These are phyloP conservation scores for Panellus pusillus DNA, from an alignment of 768 basidiomycete species.

Conservation along the genomic window DNA sequence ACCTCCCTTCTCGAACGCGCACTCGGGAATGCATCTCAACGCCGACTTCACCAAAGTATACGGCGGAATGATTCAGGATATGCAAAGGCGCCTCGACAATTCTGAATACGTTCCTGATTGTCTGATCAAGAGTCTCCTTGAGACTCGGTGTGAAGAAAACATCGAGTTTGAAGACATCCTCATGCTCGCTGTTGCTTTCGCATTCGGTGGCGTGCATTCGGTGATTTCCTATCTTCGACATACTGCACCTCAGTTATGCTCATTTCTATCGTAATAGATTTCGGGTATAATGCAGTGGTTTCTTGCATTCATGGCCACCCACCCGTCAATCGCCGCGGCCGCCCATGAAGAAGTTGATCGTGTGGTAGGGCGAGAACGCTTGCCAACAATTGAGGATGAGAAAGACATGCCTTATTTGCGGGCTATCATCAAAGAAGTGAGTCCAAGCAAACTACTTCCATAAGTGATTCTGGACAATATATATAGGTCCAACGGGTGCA, in stretches of 20 bases:
- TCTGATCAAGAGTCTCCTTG: slow-evolving; percentile 32
- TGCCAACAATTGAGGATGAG: slow-evolving; percentile 28
- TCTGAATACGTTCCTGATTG: slow-evolving; percentile 36
- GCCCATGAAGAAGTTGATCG: slow-evolving; percentile 38
- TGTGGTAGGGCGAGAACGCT: slow-evolving; percentile 31
- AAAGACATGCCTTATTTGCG: slow-evolving; percentile 24
- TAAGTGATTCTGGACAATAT: no score
- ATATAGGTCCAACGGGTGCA: slow-evolving; percentile 24
- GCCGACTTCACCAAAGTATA: slow-evolving; percentile 31
- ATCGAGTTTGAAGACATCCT: slow-evolving; percentile 33
- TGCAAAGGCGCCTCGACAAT: slow-evolving; percentile 29
- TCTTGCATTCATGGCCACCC: slow-evolving; percentile 29
- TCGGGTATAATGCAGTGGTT: slow-evolving; percentile 36
- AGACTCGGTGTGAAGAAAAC: slow-evolving; percentile 28
- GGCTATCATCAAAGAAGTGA: slow-evolving; percentile 12
- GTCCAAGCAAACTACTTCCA: neutral
- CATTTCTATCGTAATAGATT: slow-evolving; percentile 25
- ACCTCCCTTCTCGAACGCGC: slow-evolving; percentile 22
- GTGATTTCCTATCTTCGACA: slow-evolving; percentile 16
- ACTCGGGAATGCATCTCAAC: slow-evolving; percentile 22
- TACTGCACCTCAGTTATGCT: neutral
- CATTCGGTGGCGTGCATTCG: slow-evolving; percentile 36
- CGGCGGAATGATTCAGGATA: slow-evolving; percentile 30
- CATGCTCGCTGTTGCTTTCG: slow-evolving; percentile 34
- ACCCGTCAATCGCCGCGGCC: slow-evolving; percentile 30